Base-by-base conservation (phyloP, 768 basidiomycete species). In the Termitomyces sp. region DNA sequence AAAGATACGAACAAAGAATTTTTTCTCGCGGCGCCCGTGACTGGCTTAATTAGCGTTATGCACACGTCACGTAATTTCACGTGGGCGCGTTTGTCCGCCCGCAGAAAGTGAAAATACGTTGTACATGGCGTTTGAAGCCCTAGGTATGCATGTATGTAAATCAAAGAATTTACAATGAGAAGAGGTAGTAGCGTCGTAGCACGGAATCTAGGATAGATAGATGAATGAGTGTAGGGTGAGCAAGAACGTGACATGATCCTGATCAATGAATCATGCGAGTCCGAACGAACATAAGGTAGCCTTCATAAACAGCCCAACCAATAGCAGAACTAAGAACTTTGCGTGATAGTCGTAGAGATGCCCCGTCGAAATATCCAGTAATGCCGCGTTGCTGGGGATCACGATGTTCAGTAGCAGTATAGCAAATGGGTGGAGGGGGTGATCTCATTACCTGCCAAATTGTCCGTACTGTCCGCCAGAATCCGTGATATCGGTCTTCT, bases 261-360 rank as follows among this genome's bases (percentile, higher is more conserved):
- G 12, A 40, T 48, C 25, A 51, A 52, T n/a, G 42, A 48, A 17
- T 56, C 53, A 48, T 32, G 47, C 7, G 58, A 57, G 62, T 75
- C 70, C 77, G 80, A 68, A 86, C 79, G 60, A 87, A 77, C 68
- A 91, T 82, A 34, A 92, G 74, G 29, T 87, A 72, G 46, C 87
- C 87, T 72, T 96, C 95, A 64, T 95, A 97, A 0, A 94, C 89
- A 2, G 86, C 90, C 95, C 95, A 97, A 3, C 87, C 93, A 62
- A 97, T 91, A 0, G 87, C 88, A n/a, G 92, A 93, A 66, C 91
- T 92, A 14, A 92, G 73, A 6, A 96, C 86, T 72, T 98, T 98
- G 43, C 94, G 83, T 4, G 88, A 87, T 68, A 96, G 81, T 11
- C 95, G 85, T 36, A 98, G 78, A 3, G 89, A 87, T 17, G 86